Percentiles rank a stretch among this genome's conserved stretches.
Conservation (phyloP, 169 alveolate species). For the Plasmodium sp. region DNA sequence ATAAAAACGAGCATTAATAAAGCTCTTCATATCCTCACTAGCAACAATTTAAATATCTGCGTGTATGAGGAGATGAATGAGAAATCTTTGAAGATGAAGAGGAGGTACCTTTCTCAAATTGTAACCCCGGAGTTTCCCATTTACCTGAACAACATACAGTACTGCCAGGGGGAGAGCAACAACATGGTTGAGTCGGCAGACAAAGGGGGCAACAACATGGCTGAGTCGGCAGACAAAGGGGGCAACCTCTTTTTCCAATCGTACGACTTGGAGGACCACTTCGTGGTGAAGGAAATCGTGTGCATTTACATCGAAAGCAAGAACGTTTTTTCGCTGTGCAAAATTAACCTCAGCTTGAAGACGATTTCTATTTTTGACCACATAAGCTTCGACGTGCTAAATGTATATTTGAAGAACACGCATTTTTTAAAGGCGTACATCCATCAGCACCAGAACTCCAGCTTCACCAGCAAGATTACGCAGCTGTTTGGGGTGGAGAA, state of each 20-base stretch:
- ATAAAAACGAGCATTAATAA: slow-evolving; percentile 69
- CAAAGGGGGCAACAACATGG: background rate
- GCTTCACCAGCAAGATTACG: slow-evolving; percentile 64
- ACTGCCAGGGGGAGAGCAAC: background rate
- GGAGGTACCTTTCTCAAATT: slow-evolving; percentile 74
- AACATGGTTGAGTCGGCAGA: background rate
- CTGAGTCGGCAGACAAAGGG: background rate
- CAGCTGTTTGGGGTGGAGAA: slow-evolving; percentile 51
- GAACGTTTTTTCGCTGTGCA: slow-evolving; percentile 56
- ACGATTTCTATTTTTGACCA: slow-evolving; percentile 62
- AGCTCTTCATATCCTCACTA: slow-evolving; percentile 57
- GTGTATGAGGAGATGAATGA: slow-evolving; percentile 75
- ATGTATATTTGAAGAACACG: slow-evolving; percentile 55
- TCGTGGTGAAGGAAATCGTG: slow-evolving; percentile 55
- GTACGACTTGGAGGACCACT: slow-evolving; percentile 39
- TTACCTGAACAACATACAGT: slow-evolving; percentile 73
- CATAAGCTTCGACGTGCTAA: slow-evolving; percentile 65
- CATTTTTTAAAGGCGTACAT: slow-evolving; percentile 67
- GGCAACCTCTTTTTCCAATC: slow-evolving; percentile 6
- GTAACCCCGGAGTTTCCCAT: slow-evolving; percentile 78
- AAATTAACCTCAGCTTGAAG: slow-evolving; percentile 67
- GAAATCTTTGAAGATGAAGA: slow-evolving; percentile 46
- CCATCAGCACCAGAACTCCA: slow-evolving; percentile 45
- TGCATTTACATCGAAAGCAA: slow-evolving; percentile 69
- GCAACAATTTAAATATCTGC: slow-evolving; percentile 67